Base-by-base conservation (phyloP, 2,329 filamentous ascomycete species). In the Pseudocercospora vitis region DNA sequence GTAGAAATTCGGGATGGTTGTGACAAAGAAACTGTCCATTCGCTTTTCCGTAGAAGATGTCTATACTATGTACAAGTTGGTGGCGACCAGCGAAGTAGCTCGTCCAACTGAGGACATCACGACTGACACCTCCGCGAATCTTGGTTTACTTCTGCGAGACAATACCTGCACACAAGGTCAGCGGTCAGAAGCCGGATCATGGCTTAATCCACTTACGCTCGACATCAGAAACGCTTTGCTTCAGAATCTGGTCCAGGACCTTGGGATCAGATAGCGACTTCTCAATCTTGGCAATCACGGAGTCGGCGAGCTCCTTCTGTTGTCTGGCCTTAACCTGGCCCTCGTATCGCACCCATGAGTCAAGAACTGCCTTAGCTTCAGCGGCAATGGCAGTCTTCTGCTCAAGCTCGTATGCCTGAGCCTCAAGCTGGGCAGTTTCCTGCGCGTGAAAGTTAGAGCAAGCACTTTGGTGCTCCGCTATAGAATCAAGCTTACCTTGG, bases 261-360 rank as follows among this genome's bases (percentile, higher is more conserved):
- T 91, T 97, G 75, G 95, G 94, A 83, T 88, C 96, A 83, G 96
- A 89, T 55, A 99, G 85, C 83, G 97, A 92, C 85, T 97, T 97
- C 77, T 89, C 87, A 73, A 97, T 94, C 85, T 96, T 99, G 81
- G 88, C 85, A 70, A 99, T 97, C 76, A 99, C 81, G 75, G 79
- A 84, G 73, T 95, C 86, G 62, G 94, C 90, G 64, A 99, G 85
- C 83, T 99, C 94, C 77, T 83, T 87, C 84, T 99, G 94, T 82
- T 99, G 91, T 75, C 94, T 88, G 81, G 92, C 88, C 88, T 97
- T 99, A 72, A 99, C 91, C 82, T 97, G 94, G 68, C 88, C 81
- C 81, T 99, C 94, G 77, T 99, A 99, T 74, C 94, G 88, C 63
- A 97, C 91, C 95, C 94, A 99, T 54, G 91, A 96, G 75, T 99